Base-by-base conservation (phyloP, 2,329 filamentous ascomycete genomes). In the Capronia coronata region DNA sequence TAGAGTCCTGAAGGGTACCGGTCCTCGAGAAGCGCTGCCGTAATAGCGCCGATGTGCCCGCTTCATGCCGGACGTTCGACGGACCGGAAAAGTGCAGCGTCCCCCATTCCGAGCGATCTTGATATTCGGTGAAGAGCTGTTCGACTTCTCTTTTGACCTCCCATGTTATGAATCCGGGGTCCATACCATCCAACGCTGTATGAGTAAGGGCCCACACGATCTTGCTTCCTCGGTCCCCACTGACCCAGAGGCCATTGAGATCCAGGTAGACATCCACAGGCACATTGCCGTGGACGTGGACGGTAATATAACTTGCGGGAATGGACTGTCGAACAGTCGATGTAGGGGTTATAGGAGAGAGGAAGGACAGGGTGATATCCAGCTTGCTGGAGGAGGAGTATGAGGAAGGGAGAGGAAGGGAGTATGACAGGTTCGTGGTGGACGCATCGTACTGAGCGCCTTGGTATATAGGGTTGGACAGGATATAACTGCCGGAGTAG, bases 21-120 rank as follows among this genome's bases (percentile, higher is more conserved):
- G 76, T 82, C 50, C 75, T 73, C 1, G 87, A 79, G 66, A 94
- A 94, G 1, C 75, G 73, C 55, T 80, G 79, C 45, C 87, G 79
- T 18, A 93, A 70, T 7, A 74, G 54, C 2, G 73, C 75, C 5
- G 87, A 85, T 16, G 80, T 81, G 23, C 86, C 87, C 55, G 78
- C 79, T 67, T 91, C 81, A 63, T 90, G 83, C 21, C 77, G 72
- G 14, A 78, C 79, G 62, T 83, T 76, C 37, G 74, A 70, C 18
- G 87, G 86, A 1, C 75, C 87, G 18, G 84, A 84, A 63, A 94
- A 87, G 66, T 87, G 79, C 49, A 94, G 67, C 22, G 81, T 84
- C 2, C 88, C 88, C 88, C 88, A 94, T 76, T 94, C 87, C 1
- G 84, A 78, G 37, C 83, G 83, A 61, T 94, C 88, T 40, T 47